Evolutionary conservation across 2,329 filamentous ascomycete species (phyloP), one percentile per base, ranked within the genome.

Genomic region (Nigrospora oryzae): DNA sequence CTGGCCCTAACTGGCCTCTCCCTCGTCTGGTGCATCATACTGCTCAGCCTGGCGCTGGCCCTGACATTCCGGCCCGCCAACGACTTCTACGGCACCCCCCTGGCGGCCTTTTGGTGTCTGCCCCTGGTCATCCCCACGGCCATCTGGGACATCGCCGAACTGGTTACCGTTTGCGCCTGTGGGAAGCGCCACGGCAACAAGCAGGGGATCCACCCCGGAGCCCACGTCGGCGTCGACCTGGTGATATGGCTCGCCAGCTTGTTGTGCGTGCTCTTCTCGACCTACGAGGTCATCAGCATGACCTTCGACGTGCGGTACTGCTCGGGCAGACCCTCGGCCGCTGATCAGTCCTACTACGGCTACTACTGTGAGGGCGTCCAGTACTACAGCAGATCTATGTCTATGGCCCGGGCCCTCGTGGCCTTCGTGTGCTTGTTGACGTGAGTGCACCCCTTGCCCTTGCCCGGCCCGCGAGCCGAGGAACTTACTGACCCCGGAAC

Each of bases 221-320:
- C 46, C 14, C 43, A 46, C 17, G 46, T 48, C 7, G 46, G 46
- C 36, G 46, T 48, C 6, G 43, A 48, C 11, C 38, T 48, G 5
- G 13, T 42, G 11, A 28, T 48, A 1, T 48, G 46, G 46, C 46
- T 48, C 8, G 43, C 37, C 13, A 37, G 38, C 32, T 16, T 46
- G 19, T 12, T 48, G 23, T 37, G 36, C 28, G 17, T 44, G 17
- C 31, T 48, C 36, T 13, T 48, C 31, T 40, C 42, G 13, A 36
- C 35, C n/a, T 19, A 40, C 5, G 16, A 13, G 11, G 31, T 33
- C 15, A 4, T 38, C 31, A 12, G 10, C 12, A 33, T 38, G 6
- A 11, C 19, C 8, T 16, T 17, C 8, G 28, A 28, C 13, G 8
- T 38, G n/a, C 4, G 15, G 4, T 28, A 16, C 32, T 46, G 44